phyloP scores from a whole-genome alignment of 306 rosid genomes.

The Malus asiatica region DNA sequence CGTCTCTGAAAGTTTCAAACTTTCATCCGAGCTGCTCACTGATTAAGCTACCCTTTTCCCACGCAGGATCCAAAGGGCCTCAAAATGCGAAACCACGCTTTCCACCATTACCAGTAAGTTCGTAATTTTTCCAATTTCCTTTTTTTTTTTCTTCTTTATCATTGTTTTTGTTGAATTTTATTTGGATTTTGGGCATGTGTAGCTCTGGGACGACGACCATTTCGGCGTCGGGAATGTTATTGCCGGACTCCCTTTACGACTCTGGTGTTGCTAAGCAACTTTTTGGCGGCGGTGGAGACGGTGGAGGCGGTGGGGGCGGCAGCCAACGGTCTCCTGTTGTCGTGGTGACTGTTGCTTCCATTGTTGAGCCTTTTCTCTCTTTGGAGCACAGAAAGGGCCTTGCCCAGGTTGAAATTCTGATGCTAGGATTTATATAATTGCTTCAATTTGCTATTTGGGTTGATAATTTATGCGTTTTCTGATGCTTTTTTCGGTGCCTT shows the following conservation, averaged over 20 bases:
- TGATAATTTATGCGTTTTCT: constrained; percentile 7
- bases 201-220: constrained; percentile 89
- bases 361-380: constrained; percentile 83
- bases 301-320: constrained; percentile 25
- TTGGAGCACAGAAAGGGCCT: constrained; percentile 45
- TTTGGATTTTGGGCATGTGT: constrained; percentile 19
- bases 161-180: neutral
- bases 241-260: constrained; percentile 56
- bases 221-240: constrained; percentile 89
- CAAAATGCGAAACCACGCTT: constrained; percentile 91
- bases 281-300: constrained; percentile 15
- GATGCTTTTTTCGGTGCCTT: constrained; percentile 14
- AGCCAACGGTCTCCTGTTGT: constrained; percentile 39
- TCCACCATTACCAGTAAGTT: constrained; percentile 75
- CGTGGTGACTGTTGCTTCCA: constrained; percentile 73
- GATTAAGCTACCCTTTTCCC: constrained; percentile 6
- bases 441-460: constrained; percentile 6
- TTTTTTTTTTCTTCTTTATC: neutral
- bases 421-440: neutral
- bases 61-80: constrained; percentile 88
- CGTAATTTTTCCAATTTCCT: neutral
- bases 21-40: constrained; percentile 1
- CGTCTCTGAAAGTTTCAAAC: neutral
- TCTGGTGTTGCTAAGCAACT: constrained; percentile 39
- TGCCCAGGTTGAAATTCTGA: constrained; percentile 42